Percentiles rank a stretch among this genome's conserved stretches.
These are phyloP conservation scores for Talaromyces sp. DNA, from an alignment of 2,329 filamentous ascomycete species.

Conservation along the genomic window DNA sequence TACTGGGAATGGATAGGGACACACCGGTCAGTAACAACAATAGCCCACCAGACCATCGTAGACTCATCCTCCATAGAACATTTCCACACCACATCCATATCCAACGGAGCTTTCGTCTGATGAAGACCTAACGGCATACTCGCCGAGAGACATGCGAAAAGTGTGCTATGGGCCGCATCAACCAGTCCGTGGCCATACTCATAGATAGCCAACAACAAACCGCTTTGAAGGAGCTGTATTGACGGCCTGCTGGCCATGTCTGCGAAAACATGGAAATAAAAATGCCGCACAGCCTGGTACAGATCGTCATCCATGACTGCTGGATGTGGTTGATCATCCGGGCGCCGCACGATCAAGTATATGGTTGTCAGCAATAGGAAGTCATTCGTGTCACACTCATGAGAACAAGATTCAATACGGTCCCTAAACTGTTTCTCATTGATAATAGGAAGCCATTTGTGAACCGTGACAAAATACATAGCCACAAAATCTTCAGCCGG, in stretches of 20 bases:
- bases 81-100: not conserved
- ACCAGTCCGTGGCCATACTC: constrained; percentile 1
- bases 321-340: not conserved
- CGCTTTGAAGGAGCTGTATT: not conserved
- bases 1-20: not conserved
- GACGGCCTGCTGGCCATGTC: not conserved
- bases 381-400: not conserved
- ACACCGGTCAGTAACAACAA: constrained; percentile 1
- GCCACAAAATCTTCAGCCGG: not conserved
- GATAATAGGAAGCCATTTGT: constrained; percentile 1
- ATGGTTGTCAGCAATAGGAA: not conserved
- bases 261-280: not conserved
- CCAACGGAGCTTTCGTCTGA: not conserved
- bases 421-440: not conserved
- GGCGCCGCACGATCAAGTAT: constrained; percentile 1
- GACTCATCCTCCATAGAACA: not conserved
- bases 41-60: not conserved
- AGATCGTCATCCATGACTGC: not conserved
- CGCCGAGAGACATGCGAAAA: not conserved
- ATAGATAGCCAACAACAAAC: not conserved
- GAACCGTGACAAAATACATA: not conserved
- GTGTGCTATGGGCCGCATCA: not conserved
- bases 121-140: not conserved
- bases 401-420: not conserved
- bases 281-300: not conserved